Evolutionary conservation across 1,139 yeast species (phyloP), one percentile per base, ranked within the genome.

Genomic region (Candida tetrigidarum): DNA sequence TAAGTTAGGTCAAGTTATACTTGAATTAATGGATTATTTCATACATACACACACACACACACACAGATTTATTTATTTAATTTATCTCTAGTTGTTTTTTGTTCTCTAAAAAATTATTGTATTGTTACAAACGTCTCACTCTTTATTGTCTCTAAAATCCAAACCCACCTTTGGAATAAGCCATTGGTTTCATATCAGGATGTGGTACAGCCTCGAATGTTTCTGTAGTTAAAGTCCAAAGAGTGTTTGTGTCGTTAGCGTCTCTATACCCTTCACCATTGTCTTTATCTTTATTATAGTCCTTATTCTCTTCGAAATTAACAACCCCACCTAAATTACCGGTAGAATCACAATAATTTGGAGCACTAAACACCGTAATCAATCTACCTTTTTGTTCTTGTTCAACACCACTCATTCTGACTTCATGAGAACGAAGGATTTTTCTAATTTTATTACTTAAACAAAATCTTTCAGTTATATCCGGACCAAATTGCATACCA

Each of bases 401-500:
- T 53, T 90, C 92, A 48, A 86, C 90, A 41, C 99, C 99, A 6
- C 78, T 84, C 87, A 86, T 86, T 59, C 98, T 78, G 6, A 93
- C 97, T 67, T 93, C 99, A 60, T 93, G 99, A 2, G 97, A 90
- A 58, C 99, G 78, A 57, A 93, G 86, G 35, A 95, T 80, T 50
- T 90, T 93, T 57, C 86, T 78, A 50, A 93, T 71, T 38, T 80
- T 77, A 64, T 93, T 93, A 39, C 65, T 64, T 39, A 83, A 75
- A 59, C 96, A 83, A 74, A 92, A 93, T 37, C 78, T 63, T 47
- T 81, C 83, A 6, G 99, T 93, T 49, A 93, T 81, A 63, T 93
- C 99, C 6, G 98, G 97, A 0, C 99, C 99, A 64, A 93, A 93
- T 63, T 93, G 96, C 66, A 89, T 81, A 22, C 99, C 98, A 44